Percentiles rank a stretch among this genome's conserved stretches.
Evolutionary conservation across 805 yeast species (phyloP).

Genomic region (Grigorovia jiainica): DNA sequence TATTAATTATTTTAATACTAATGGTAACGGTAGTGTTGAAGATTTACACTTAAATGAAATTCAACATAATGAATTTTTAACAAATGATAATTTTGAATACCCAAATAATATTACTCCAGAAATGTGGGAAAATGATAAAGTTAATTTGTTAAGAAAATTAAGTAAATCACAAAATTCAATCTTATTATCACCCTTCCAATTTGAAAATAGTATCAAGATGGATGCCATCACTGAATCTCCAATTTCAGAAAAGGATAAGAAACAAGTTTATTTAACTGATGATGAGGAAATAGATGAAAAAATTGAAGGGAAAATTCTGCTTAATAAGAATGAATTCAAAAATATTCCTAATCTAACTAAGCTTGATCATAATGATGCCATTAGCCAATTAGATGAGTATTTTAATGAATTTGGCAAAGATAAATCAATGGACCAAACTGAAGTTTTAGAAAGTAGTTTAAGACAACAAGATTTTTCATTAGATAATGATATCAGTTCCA

Average conservation of each 20-base stretch:
- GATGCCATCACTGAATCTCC: slow-evolving; percentile 1
- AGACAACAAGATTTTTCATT: slow-evolving; percentile 12
- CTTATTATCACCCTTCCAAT: slow-evolving; percentile 12
- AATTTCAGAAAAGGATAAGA: neutral
- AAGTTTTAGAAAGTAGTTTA: slow-evolving; percentile 18
- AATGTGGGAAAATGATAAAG: slow-evolving; percentile 19
- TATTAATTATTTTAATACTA: neutral
- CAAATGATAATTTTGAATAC: slow-evolving; percentile 6
- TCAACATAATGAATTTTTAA: too few species aligned
- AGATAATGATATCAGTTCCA: slow-evolving; percentile 9
- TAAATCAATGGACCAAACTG: slow-evolving; percentile 9
- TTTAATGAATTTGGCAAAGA: slow-evolving; percentile 11
- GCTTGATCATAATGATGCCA: slow-evolving; percentile 10
- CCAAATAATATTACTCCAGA: slow-evolving; percentile 15
- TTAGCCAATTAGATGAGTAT: slow-evolving; percentile 23
- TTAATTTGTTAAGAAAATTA: slow-evolving; percentile 10
- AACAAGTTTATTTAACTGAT: neutral
- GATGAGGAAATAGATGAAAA: neutral
- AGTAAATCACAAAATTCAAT: slow-evolving; percentile 6
- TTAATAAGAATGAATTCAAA: neutral
- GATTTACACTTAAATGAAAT: slow-evolving; percentile 5
- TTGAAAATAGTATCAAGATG: neutral
- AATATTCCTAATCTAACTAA: neutral
- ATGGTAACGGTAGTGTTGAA: slow-evolving; percentile 5
- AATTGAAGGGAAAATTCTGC: neutral